Evolutionary conservation across 352 stramenopile genomes (phyloP), one percentile per base, ranked within the genome.

Genomic region (Phytophthora nicotianae): DNA sequence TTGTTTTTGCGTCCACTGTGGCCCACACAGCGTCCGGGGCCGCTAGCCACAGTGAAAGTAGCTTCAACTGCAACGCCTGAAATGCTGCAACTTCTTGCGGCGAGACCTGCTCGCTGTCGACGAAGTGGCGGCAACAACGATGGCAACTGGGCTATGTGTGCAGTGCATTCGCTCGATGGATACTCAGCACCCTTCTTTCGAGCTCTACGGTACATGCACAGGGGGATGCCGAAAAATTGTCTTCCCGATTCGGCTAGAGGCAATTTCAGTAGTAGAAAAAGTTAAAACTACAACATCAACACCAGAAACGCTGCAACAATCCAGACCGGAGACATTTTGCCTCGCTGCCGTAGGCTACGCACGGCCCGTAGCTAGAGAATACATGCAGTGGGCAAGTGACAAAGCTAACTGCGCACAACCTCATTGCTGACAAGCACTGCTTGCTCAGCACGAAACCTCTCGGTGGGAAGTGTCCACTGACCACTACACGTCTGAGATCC

Each of bases 1-100:
- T 29, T 49, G 56, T 33, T 65, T 58, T 41, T 51, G 43, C 45
- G 16, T 8, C 38, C 3, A 10, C 20, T 58, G 60, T 68, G 60
- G 60, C 14, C 42, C 50, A 67, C 58, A 48, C 17, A 60, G 11
- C 27, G 57, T 65, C 14, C 38, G 47, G 48, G 37, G 17, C 0
- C 47, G n/a, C 23, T 64, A 64, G 56, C 35, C 48, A 3, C 6
- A 21, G 6, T n/a, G n/a, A 27, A 1, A 27, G 9, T 17, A 3
- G 1, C 48, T 53, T 53, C 38, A 65, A 59, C 29, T 53, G 48
- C 49, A 50, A 56, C 29, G 11, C 14, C n/a, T 4, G 1, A 8
- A 51, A 42, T 19, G 13, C 35, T 9, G n/a, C n/a, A n/a, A 37
- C 35, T 37, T 29, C n/a, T 20, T 10, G 20, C 47, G 20, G 13